Evolutionary conservation across 1,284 basidiomycete genomes (phyloP).

Genomic region (Ganoderma meredithae): DNA sequence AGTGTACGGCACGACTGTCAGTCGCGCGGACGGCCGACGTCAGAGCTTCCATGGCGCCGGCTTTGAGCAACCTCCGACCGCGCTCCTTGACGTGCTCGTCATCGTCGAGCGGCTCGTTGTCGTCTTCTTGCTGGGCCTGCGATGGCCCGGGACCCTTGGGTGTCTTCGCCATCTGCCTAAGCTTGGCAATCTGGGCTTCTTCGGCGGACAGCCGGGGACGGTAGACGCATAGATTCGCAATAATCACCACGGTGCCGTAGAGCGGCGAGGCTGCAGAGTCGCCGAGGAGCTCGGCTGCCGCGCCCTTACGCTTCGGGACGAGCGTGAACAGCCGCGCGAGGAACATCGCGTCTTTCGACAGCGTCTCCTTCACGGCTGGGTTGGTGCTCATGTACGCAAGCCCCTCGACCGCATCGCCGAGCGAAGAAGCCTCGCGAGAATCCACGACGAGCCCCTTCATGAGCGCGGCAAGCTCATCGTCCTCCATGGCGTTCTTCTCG

Average conservation of each 20-base stretch:
- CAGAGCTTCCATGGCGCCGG: conserved; percentile 72
- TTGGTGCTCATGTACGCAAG: conserved; percentile 82
- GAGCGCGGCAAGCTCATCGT: conserved; percentile 57
- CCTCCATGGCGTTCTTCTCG: conserved; percentile 44
- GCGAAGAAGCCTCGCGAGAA: conserved; percentile 47
- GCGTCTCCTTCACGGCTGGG: conserved; percentile 67
- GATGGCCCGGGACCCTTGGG: conserved; percentile 36
- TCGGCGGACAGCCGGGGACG: conserved; percentile 78
- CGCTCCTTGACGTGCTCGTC: conserved; percentile 70
- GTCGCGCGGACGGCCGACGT: conserved; percentile 59
- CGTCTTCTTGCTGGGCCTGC: conserved; percentile 40
- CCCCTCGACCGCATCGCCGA: conserved; percentile 79
- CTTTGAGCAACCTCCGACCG: conserved; percentile 60
- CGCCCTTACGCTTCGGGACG: conserved; percentile 56
- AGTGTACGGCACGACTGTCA: conserved; percentile 63
- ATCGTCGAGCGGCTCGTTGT: conserved; percentile 56
- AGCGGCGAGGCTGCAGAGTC: conserved; percentile 60
- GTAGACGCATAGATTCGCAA: conserved; percentile 77
- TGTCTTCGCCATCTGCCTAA: conserved; percentile 74
- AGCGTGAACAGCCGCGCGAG: conserved; percentile 69
- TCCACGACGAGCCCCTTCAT: conserved; percentile 66
- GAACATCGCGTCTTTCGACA: conserved; percentile 65
- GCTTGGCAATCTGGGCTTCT: conserved; percentile 80
- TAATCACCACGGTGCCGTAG: conserved; percentile 80
- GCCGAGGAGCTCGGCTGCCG: conserved; percentile 37